A percentile compares a stretch with the other conserved stretches of the same genome.
Conservation (phyloP, 345 rosid genomes). For the Gossypium herbaceum region DNA sequence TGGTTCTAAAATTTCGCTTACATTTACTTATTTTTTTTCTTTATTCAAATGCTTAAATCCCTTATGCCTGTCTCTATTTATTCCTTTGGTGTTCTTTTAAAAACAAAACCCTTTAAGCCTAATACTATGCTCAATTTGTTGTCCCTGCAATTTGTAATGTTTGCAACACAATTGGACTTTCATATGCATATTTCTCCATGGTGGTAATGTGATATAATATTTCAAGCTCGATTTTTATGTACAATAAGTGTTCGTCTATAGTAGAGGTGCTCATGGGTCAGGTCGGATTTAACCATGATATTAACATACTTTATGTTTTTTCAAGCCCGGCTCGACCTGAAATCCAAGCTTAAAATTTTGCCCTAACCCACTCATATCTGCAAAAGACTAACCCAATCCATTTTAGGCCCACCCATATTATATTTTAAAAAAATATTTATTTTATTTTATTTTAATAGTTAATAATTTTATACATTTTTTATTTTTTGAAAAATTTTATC, state of each 20-base stretch:
- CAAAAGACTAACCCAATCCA: too few relatives aligned
- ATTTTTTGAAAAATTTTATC: too few relatives aligned
- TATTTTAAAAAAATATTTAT: too few relatives aligned
- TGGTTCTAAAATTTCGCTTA: not conserved
- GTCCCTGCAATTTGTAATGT: slow-evolving; percentile 66
- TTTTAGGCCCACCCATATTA: too few relatives aligned
- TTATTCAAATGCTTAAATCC: not conserved
- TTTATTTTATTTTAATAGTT: too few relatives aligned
- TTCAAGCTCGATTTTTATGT: not conserved
- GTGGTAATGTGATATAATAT: slow-evolving; percentile 49
- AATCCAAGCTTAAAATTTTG: too few relatives aligned
- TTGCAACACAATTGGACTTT: slow-evolving; percentile 65
- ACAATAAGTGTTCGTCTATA: not conserved
- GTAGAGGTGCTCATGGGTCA: too few relatives aligned
- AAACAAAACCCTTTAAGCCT: not conserved
- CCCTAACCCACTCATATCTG: too few relatives aligned
- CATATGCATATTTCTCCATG: slow-evolving; percentile 94
- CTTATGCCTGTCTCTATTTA: not conserved
- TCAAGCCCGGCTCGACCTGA: too few relatives aligned
- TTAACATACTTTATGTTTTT: too few relatives aligned
- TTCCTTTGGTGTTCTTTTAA: not conserved
- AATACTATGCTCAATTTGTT: not conserved
- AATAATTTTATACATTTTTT: too few relatives aligned
- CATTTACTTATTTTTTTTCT: not conserved
- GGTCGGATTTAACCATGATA: too few relatives aligned